Evolutionary conservation across 257 asterid genomes (phyloP).

Genomic region (Solanum pennellii): DNA sequence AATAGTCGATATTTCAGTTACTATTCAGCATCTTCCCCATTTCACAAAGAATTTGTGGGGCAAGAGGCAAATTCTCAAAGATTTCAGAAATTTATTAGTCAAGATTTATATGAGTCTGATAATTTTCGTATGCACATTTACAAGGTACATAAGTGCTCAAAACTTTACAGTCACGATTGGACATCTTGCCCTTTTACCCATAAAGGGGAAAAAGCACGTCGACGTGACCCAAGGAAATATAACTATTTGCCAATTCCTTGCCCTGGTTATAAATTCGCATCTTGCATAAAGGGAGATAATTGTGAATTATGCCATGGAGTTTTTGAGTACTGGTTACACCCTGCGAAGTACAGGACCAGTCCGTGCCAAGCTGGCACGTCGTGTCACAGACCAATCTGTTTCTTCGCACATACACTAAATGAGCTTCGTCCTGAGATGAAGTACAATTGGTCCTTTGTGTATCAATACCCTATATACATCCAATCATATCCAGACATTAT

Average conservation of each 20-base stretch:
- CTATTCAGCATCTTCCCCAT: background rate
- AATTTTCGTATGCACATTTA: background rate
- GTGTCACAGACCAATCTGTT: background rate
- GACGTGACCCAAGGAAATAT: background rate
- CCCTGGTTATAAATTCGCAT: background rate
- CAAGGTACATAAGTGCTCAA: background rate
- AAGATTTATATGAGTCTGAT: background rate
- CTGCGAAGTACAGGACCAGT: background rate
- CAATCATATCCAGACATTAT: background rate
- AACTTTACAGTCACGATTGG: background rate
- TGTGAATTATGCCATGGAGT: background rate
- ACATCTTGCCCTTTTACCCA: background rate
- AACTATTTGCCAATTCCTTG: background rate
- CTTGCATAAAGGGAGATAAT: background rate
- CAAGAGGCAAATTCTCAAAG: background rate
- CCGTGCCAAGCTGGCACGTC: background rate
- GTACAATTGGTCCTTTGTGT: background rate
- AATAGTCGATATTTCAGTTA: background rate
- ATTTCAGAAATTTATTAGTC: background rate
- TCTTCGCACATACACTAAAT: background rate
- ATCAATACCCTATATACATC: background rate
- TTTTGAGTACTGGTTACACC: background rate
- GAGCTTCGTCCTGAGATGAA: background rate
- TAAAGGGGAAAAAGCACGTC: background rate
- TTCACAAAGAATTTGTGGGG: background rate